A percentile compares a stretch with the other conserved stretches of the same genome.
phyloP scores from a whole-genome alignment of 2,329 filamentous ascomycete species.

The Xylariomycetidae sp. region DNA sequence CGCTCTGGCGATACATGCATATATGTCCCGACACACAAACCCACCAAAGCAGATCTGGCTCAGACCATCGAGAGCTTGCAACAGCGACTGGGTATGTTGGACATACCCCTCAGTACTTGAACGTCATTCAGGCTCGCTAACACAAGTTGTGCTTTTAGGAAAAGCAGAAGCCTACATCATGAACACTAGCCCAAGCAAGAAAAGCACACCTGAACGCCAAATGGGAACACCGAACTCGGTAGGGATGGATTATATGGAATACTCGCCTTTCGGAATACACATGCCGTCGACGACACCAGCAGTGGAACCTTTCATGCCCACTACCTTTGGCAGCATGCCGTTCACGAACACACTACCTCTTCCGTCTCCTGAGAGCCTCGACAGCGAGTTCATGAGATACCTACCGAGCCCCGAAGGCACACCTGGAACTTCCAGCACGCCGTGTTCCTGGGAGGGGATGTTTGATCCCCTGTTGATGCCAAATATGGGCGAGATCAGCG shows the following conservation, averaged over 20 bases:
- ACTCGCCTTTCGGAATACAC: slow-evolving; percentile 8
- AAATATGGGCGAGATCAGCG: slow-evolving; percentile 12
- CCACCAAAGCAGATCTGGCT: slow-evolving; percentile 17
- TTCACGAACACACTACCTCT: slow-evolving; percentile 10
- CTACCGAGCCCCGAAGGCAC: slow-evolving; percentile 12
- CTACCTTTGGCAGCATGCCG: slow-evolving; percentile 6
- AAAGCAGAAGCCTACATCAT: slow-evolving; percentile 18
- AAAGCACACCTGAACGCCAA: slow-evolving; percentile 3
- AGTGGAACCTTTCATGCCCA: slow-evolving; percentile 9
- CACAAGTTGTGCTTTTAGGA: slow-evolving; percentile 7
- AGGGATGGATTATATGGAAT: slow-evolving; percentile 11
- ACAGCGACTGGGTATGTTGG: slow-evolving; percentile 16
- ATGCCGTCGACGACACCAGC: slow-evolving; percentile 7
- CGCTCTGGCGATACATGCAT: slow-evolving; percentile 17
- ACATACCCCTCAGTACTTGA: background rate
- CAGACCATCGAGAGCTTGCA: slow-evolving; percentile 20
- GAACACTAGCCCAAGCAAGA: slow-evolving; percentile 10
- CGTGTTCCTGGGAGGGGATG: slow-evolving; percentile 9
- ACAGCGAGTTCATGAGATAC: slow-evolving; percentile 13
- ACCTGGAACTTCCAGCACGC: slow-evolving; percentile 5
- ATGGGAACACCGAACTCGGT: slow-evolving; percentile 10
- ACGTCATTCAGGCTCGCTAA: slow-evolving; percentile 6
- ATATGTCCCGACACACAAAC: slow-evolving; percentile 18
- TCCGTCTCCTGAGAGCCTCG: slow-evolving; percentile 12
- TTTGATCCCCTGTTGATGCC: slow-evolving; percentile 13